Base-by-base conservation (phyloP, 805 yeast genomes). In the Pichia sporocuriosa region DNA sequence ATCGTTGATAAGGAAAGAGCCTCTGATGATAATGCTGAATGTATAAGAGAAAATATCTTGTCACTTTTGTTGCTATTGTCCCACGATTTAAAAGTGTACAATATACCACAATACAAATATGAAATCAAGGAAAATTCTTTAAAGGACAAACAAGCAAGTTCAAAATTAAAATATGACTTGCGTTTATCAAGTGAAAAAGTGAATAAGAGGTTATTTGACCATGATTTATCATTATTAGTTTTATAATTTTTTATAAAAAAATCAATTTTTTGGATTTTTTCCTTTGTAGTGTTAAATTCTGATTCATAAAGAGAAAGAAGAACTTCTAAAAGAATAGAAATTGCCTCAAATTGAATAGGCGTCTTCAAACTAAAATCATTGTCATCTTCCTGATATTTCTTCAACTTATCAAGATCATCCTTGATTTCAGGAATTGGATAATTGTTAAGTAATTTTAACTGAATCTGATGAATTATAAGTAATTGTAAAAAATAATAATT, bases 61-160 rank as follows among this genome's bases (percentile, higher is more conserved):
- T 48, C 49, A 6, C 72, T 54, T 37, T 66, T 60, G 13, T 56
- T 50, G 32, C 57, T 59, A 2, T 61, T 62, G 35, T 61, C 62
- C 52, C 65, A 56, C 1, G 67, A 54, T 30, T 65, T 69, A 13
- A 53, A 51, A 17, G 70, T 45, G 25, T 66, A 62, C 6, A 63
- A 53, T 6, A 72, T 51, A 3, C 73, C 77, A 28, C 68, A 62
- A n/a, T 66, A 50, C 33, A 69, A 64, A 48, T 69, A 70, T 19
- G 69, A 57, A 32, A 63, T 40, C 17, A 68, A 58, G 8, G 64
- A 61, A 50, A 68, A 69, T 42, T 72, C 75, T 32, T 64, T 67
- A 4, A 68, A 58, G 12, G 63, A 58, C 11, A 72, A 41, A 76
- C 78, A 73, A 16, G 53, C 52, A 2, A 69, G 48, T 19, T 57